These are phyloP conservation scores for Ceratobasidium sp. DNA, from an alignment of 1,284 basidiomycete species.

Conservation along the genomic window DNA sequence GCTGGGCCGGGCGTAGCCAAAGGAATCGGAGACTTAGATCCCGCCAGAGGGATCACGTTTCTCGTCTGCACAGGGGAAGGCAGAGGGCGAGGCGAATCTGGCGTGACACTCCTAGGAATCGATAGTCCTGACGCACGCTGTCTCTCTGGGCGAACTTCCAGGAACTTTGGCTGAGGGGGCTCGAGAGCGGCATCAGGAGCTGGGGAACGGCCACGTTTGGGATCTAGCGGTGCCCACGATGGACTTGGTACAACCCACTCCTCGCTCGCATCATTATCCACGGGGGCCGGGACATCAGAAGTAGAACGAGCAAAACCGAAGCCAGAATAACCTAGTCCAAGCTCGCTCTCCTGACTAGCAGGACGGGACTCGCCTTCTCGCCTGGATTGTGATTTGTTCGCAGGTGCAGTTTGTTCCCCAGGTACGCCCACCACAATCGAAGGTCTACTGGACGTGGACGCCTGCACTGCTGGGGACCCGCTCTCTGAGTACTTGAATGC, in stretches of 20 bases:
- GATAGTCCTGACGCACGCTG: constrained; percentile 28
- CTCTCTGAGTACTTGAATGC: neutral
- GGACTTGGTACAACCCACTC: constrained; percentile 28
- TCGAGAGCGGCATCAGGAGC: constrained; percentile 5
- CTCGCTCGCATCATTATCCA: constrained; percentile 11
- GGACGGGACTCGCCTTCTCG: neutral
- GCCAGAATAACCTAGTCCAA: constrained; percentile 24
- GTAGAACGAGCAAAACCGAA: neutral
- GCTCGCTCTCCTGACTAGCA: constrained; percentile 13
- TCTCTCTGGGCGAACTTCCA: constrained; percentile 10
- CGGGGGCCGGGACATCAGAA: neutral
- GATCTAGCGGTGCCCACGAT: constrained; percentile 29
- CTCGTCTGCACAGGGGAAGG: neutral
- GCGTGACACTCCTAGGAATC: constrained; percentile 31
- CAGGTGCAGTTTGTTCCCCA: neutral
- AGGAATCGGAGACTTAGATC: neutral
- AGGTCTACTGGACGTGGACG: neutral
- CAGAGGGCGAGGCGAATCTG: constrained; percentile 28
- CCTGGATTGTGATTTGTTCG: neutral
- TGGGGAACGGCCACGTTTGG: constrained; percentile 2
- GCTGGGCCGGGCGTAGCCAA: neutral
- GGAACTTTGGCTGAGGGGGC: neutral
- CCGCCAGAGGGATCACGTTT: neutral
- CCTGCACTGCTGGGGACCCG: neutral
- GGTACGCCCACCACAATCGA: neutral